Percentiles rank a stretch among this genome's conserved stretches.
phyloP scores from a whole-genome alignment of 2,329 filamentous ascomycete species.

The Microsporum audouinii region DNA sequence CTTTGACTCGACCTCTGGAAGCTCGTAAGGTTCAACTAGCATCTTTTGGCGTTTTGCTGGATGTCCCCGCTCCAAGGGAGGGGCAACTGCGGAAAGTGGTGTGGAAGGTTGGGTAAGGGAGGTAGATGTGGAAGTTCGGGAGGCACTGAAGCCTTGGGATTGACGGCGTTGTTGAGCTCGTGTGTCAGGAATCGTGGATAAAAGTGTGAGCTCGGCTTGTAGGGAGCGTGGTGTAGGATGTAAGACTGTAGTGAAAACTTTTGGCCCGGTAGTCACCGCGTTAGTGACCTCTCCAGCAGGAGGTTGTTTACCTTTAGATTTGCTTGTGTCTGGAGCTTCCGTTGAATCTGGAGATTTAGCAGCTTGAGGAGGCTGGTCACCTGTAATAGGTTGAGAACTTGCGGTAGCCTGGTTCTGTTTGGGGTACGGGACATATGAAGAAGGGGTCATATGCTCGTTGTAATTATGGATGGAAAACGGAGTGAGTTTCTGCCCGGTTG shows the following conservation, averaged over 20 bases:
- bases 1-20: constrained; percentile 64
- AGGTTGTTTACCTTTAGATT: not conserved
- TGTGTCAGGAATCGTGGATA: constrained; percentile 58
- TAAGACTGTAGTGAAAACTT: constrained; percentile 66
- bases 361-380: not conserved
- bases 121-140: constrained; percentile 33
- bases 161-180: constrained; percentile 40
- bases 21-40: constrained; percentile 63
- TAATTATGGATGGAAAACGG: constrained; percentile 87
- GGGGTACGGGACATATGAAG: constrained; percentile 68
- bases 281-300: constrained; percentile 42
- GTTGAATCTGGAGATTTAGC: not conserved
- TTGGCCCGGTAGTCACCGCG: constrained; percentile 39
- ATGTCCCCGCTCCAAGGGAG: constrained; percentile 28
- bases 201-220: constrained; percentile 63
- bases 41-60: constrained; percentile 61
- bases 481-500: constrained; percentile 49
- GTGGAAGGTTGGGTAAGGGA: constrained; percentile 54
- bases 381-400: not conserved
- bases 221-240: constrained; percentile 69
- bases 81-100: constrained; percentile 38
- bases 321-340: not conserved
- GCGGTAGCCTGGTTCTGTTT: constrained; percentile 28
- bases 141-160: constrained; percentile 29
- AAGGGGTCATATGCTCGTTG: constrained; percentile 81